phyloP scores from a whole-genome alignment of 331 rosid species.

The Stylosanthes scabra region DNA sequence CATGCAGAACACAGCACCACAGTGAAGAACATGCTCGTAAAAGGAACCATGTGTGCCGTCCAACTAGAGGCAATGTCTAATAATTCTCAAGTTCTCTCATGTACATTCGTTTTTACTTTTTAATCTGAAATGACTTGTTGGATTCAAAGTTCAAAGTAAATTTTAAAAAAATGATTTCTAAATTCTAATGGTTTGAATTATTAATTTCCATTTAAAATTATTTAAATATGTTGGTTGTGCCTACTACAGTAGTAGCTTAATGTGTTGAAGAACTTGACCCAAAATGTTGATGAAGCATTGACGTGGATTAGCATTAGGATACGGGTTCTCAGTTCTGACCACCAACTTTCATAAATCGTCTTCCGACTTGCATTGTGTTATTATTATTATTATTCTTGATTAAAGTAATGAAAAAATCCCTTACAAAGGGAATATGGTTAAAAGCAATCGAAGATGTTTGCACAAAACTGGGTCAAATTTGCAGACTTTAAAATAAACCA shows the following conservation, averaged over 20 bases:
- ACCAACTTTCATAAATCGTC: background rate
- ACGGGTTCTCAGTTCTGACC: background rate
- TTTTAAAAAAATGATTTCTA: too few relatives aligned
- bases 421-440: background rate
- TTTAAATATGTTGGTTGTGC: too few relatives aligned
- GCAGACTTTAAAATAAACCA: too few relatives aligned
- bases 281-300: too few relatives aligned
- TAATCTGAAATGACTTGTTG: background rate
- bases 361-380: background rate
- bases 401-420: too few relatives aligned
- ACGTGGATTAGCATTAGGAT: background rate
- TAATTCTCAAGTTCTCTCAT: too few relatives aligned
- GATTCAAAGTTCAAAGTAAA: slow-evolving; percentile 1
- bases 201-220: too few relatives aligned
- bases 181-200: background rate
- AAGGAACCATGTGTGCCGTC: slow-evolving; percentile 89
- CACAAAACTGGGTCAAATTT: background rate
- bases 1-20: slow-evolving; percentile 88
- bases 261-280: too few relatives aligned
- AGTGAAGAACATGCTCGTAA: slow-evolving; percentile 80
- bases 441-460: background rate
- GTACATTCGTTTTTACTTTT: background rate
- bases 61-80: slow-evolving; percentile 57
- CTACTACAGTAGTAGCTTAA: too few relatives aligned
- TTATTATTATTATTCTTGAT: too few relatives aligned